Evolutionary conservation across 768 basidiomycete genomes (phyloP).

Genomic region (Tulasnella sp.): DNA sequence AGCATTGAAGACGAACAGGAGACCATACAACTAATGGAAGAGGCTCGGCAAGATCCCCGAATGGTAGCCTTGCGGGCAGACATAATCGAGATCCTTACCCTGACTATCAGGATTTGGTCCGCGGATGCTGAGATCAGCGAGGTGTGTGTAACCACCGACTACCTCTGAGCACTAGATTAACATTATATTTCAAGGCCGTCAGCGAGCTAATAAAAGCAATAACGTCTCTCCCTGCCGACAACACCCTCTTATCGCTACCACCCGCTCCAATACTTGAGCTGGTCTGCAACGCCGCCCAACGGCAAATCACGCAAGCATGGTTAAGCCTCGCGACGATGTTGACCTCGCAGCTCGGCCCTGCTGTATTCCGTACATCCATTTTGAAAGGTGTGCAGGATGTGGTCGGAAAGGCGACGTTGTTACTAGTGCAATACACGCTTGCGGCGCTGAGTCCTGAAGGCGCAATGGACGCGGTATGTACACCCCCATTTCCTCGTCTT

Average conservation of each 20-base stretch:
- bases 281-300: conserved; percentile 57
- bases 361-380: conserved; percentile 32
- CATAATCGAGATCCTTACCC: conserved; percentile 47
- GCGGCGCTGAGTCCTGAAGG: conserved; percentile 41
- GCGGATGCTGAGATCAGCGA: conserved; percentile 62
- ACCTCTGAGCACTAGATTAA: neutral
- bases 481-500: neutral
- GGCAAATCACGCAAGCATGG: conserved; percentile 73
- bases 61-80: conserved; percentile 52
- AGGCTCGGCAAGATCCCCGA: conserved; percentile 50
- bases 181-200: conserved; percentile 38
- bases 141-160: conserved; percentile 36
- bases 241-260: conserved; percentile 67
- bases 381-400: conserved; percentile 38
- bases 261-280: conserved; percentile 71
- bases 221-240: conserved; percentile 64
- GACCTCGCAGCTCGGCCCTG: conserved; percentile 70
- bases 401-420: conserved; percentile 43
- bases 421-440: conserved; percentile 48
- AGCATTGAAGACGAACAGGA: conserved; percentile 30
- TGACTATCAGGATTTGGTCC: conserved; percentile 62
- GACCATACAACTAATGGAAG: conserved; percentile 43
- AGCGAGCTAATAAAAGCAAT: conserved; percentile 80
- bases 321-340: conserved; percentile 70
- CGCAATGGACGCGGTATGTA: conserved; percentile 56